Evolutionary conservation across 2,329 filamentous ascomycete species (phyloP).

Genomic region (Fusarium sp.): DNA sequence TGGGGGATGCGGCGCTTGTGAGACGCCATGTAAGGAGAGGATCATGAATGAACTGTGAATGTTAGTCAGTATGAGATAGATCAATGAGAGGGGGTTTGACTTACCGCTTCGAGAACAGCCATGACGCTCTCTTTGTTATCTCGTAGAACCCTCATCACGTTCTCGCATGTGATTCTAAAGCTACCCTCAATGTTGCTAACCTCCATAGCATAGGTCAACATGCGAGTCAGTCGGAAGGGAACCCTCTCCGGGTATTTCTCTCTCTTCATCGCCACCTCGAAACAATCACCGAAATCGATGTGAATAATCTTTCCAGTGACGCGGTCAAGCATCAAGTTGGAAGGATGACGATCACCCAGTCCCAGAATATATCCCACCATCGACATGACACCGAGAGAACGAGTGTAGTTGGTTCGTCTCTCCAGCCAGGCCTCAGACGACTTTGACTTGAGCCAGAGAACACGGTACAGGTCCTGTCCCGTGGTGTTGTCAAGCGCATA

Average conservation of each 20-base stretch:
- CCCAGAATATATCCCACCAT: constrained; percentile 99
- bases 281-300: constrained; percentile 99
- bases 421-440: constrained; percentile 98
- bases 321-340: constrained; percentile 96
- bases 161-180: constrained; percentile 97
- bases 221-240: constrained; percentile 95
- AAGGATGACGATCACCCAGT: constrained; percentile 94
- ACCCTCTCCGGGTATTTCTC: constrained; percentile 99
- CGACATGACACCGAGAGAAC: constrained; percentile 98
- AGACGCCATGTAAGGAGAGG: constrained; percentile 98
- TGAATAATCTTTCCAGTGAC: constrained; percentile 97
- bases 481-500: constrained; percentile 99
- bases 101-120: constrained; percentile 96
- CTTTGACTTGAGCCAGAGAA: constrained; percentile 98
- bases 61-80: background rate
- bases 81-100: constrained; percentile 50
- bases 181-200: constrained; percentile 99
- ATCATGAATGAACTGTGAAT: constrained; percentile 90
- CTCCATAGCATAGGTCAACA: constrained; percentile 99
- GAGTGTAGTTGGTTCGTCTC: constrained; percentile 97
- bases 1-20: constrained; percentile 68
- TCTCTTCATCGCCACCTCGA: constrained; percentile 99
- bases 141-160: constrained; percentile 95
- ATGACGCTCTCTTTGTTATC: constrained; percentile 99
- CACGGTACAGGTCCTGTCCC: constrained; percentile 96